Evolutionary conservation across 371 early-diverging fungal species (phyloP).

Genomic region (Mucor saturninus): DNA sequence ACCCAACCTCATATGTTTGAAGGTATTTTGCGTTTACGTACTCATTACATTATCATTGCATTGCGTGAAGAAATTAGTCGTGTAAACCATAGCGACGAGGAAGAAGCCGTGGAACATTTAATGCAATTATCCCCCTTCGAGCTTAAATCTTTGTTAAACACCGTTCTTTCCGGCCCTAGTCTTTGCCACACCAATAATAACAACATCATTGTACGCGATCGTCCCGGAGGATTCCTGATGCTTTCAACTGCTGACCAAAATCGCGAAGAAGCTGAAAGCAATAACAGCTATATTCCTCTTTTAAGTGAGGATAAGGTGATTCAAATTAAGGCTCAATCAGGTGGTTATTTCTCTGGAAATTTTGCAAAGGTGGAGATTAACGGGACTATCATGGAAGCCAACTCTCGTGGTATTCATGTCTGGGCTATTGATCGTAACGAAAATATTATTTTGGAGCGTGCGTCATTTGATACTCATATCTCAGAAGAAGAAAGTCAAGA

Average conservation of each 20-base stretch:
- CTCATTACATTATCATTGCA: conserved; percentile 83
- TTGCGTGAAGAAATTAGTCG: conserved; percentile 85
- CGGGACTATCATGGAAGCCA: conserved; percentile 56
- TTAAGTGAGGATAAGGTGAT: conserved; percentile 19
- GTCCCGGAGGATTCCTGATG: conserved; percentile 51
- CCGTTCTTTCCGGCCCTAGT: conserved; percentile 74
- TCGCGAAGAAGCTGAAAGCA: background rate
- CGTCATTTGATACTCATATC: conserved; percentile 79
- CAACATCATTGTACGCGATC: conserved; percentile 54
- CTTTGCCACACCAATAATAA: conserved; percentile 46
- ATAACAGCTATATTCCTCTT: conserved; percentile 22
- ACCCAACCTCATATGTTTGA: conserved; percentile 76
- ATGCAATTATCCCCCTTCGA: conserved; percentile 86
- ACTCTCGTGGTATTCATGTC: conserved; percentile 80
- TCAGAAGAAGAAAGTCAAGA: conserved; percentile 73
- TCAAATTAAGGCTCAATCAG: conserved; percentile 68
- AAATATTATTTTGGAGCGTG: conserved; percentile 67
- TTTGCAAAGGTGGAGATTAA: conserved; percentile 78
- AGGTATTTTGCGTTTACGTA: conserved; percentile 83
- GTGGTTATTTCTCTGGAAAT: conserved; percentile 77
- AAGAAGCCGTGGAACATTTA: conserved; percentile 79
- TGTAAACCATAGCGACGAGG: conserved; percentile 72
- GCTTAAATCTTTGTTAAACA: conserved; percentile 73
- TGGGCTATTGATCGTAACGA: conserved; percentile 72
- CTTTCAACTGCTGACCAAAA: conserved; percentile 16